Percentiles rank a stretch among this genome's conserved stretches.
Evolutionary conservation across 768 basidiomycete species (phyloP).

Genomic region (Phallus indusiatus): DNA sequence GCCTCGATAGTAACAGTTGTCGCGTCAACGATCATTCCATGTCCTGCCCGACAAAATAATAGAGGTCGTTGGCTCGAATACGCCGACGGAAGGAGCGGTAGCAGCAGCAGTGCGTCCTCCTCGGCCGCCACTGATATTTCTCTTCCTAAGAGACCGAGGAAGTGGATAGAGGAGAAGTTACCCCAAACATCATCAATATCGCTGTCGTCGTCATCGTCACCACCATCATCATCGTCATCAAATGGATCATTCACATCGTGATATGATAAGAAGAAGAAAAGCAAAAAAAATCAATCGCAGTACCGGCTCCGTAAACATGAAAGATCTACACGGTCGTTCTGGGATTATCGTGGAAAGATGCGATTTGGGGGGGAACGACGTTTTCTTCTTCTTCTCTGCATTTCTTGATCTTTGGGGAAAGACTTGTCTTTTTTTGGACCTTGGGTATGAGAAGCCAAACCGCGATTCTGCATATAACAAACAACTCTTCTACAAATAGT

Average conservation of each 20-base stretch:
- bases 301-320: no score
- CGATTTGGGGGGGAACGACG: no score
- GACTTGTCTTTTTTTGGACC: no score
- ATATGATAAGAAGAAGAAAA: not conserved
- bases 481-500: no score
- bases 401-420: no score
- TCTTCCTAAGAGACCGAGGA: conserved; percentile 53
- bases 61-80: conserved; percentile 41
- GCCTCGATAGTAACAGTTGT: conserved; percentile 73
- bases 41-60: conserved; percentile 53
- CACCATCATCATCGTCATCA: not conserved
- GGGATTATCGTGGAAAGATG: no score
- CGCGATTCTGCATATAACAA: no score
- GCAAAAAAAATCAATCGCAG: no score
- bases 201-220: not conserved
- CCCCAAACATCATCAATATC: conserved; percentile 12
- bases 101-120: no score
- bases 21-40: conserved; percentile 69
- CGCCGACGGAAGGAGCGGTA: conserved; percentile 9
- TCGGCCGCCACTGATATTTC: conserved; percentile 27
- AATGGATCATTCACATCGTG: not conserved
- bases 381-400: no score
- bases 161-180: conserved; percentile 75
- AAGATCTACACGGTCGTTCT: no score
- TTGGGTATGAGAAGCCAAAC: no score